phyloP scores from a whole-genome alignment of 495 filamentous ascomycete genomes.

The Astrocystis sublimbata region DNA sequence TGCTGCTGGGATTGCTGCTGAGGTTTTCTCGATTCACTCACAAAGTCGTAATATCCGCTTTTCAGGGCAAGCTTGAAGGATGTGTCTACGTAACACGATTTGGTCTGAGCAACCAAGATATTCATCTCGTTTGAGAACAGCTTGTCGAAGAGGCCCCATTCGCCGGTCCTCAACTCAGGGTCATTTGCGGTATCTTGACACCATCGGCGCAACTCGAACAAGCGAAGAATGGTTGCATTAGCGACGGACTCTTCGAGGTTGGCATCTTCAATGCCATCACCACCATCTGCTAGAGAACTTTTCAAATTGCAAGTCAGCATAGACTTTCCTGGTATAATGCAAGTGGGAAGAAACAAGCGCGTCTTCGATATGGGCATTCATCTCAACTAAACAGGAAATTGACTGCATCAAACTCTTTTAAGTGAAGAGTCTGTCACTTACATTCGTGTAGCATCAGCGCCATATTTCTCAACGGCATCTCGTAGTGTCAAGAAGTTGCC shows the following conservation, averaged over 20 bases:
- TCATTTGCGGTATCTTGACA: slow-evolving; percentile 80
- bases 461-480: slow-evolving; percentile 86
- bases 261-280: slow-evolving; percentile 91
- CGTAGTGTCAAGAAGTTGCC: slow-evolving; percentile 94
- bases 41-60: slow-evolving; percentile 86
- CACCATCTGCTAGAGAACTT: slow-evolving; percentile 82
- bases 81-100: slow-evolving; percentile 73
- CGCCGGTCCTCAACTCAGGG: slow-evolving; percentile 66
- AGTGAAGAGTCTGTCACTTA: not conserved
- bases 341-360: not conserved
- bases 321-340: not conserved
- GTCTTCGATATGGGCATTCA: not conserved
- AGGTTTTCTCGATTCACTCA: slow-evolving; percentile 43
- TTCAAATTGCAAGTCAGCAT: slow-evolving; percentile 1
- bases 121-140: slow-evolving; percentile 96
- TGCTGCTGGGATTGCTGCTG: not conserved
- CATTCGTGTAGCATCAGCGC: slow-evolving; percentile 87
- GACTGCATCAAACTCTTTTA: no score
- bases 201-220: slow-evolving; percentile 88
- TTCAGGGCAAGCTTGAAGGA: slow-evolving; percentile 93
- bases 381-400: not conserved
- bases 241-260: slow-evolving; percentile 97
- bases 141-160: slow-evolving; percentile 75
- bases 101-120: slow-evolving; percentile 71
- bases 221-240: slow-evolving; percentile 82